These are phyloP conservation scores for Xylaria venustula DNA, from an alignment of 495 filamentous ascomycete genomes.

Conservation along the genomic window DNA sequence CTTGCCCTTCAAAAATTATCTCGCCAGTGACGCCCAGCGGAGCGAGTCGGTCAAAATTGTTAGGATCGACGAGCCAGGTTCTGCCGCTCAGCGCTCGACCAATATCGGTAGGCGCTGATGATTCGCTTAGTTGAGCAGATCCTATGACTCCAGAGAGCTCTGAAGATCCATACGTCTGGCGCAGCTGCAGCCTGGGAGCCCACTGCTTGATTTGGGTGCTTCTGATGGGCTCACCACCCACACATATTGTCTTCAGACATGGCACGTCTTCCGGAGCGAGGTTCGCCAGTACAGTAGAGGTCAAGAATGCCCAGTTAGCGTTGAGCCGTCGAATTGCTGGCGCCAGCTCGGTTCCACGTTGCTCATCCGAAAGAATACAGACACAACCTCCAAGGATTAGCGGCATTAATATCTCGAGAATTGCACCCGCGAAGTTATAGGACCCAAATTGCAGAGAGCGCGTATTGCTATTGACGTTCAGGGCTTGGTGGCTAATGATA, in stretches of 20 bases:
- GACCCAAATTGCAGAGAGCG: conserved; percentile 53
- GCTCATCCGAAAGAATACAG: conserved; percentile 56
- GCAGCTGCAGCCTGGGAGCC: too few relatives aligned
- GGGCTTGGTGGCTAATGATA: too few relatives aligned
- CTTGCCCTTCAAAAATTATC: conserved; percentile 19
- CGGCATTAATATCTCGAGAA: conserved; percentile 55
- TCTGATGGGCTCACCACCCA: too few relatives aligned
- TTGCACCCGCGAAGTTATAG: conserved; percentile 57
- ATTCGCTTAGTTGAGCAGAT: too few relatives aligned
- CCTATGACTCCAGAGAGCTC: too few relatives aligned
- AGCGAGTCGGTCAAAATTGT: conserved; percentile 26
- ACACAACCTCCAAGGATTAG: conserved; percentile 60
- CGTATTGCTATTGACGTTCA: too few relatives aligned
- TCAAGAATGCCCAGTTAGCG: conserved; percentile 10
- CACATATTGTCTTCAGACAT: too few relatives aligned
- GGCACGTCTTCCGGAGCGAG: too few relatives aligned
- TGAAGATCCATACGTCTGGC: too few relatives aligned
- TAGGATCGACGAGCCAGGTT: conserved; percentile 31
- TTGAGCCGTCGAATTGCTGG: conserved; percentile 22
- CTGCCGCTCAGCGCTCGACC: not conserved
- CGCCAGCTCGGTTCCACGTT: too few relatives aligned
- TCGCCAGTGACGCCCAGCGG: conserved; percentile 34
- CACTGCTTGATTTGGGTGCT: too few relatives aligned
- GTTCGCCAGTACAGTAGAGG: not conserved
- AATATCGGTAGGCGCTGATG: not conserved